Evolutionary conservation across 1,284 basidiomycete genomes (phyloP), one percentile per base, ranked within the genome.

Genomic region (Ceratorhiza oryzae-sativae): DNA sequence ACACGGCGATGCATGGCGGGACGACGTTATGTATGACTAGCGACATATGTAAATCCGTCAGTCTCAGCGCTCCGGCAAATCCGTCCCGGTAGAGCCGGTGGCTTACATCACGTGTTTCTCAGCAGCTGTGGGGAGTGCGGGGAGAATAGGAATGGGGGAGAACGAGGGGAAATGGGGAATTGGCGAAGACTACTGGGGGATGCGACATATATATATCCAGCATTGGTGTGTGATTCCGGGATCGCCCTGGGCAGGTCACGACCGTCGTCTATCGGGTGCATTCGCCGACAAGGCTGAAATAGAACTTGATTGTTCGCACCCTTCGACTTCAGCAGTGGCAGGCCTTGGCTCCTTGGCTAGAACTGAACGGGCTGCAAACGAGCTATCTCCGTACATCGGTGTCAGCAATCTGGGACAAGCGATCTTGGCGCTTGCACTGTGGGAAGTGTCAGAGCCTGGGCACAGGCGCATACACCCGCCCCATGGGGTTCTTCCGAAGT

Each of bases 71-170:
- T 27, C 65, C 65, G 65, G 65, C 65, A 56, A 58, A 8, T 30
- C 34, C 51, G 65, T 25, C 36, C 27, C 39, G 36, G 18, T 45
- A 27, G n/a, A 30, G 23, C 65, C 65, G 51, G 63, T 34, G 18
- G 36, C 65, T 70, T 20, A 70, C 65, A 70, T 70, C 65, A 70
- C 65, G 65, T 70, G 65, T 53, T 53, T 49, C 30, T 60, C 25
- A 41, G 39, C 58, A 39, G 58, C 9, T 27, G 53, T 41, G 63
- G 63, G 51, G 63, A 67, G 30, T 20, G 30, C 32, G 45, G 63
- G 49, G 63, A 48, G 49, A 67, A 32, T 32, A 67, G 51, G 46
- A 48, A 49, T 13, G 63, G 23, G 49, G 20, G 15, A 30, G 39
- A 45, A 42, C n/a, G 32, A 42, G 63, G 34, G 20, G 41, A 41